A percentile compares a stretch with the other conserved stretches of the same genome.
Evolutionary conservation across 306 rosid genomes (phyloP).

Genomic region (Sindora glabra): DNA sequence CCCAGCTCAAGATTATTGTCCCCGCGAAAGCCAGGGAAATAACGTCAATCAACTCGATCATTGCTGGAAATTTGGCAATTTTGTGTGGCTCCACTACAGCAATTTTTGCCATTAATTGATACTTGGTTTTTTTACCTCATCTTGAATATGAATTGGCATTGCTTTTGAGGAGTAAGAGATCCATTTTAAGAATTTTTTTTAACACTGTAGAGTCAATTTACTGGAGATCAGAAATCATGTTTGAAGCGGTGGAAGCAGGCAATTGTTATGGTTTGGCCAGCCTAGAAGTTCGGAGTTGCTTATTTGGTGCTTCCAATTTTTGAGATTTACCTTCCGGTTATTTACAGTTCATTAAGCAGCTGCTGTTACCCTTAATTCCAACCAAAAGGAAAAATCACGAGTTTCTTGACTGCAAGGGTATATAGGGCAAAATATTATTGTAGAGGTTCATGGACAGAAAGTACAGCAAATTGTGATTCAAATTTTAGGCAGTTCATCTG

Average conservation of each 20-base stretch:
- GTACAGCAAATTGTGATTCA: slow-evolving; percentile 16
- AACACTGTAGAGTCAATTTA: no score
- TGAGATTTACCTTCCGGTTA: slow-evolving; percentile 1
- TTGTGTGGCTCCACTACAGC: no score
- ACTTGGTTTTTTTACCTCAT: no score
- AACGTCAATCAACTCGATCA: no score
- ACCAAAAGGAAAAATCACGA: background rate
- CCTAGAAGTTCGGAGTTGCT: slow-evolving; percentile 13
- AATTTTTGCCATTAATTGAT: no score
- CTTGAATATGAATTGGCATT: no score
- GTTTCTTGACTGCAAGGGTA: slow-evolving; percentile 15
- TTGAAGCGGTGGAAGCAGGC: no score
- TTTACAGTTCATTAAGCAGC: slow-evolving; percentile 3
- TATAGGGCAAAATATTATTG: slow-evolving; percentile 8
- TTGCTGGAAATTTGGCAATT: no score
- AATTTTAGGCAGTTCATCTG: slow-evolving; percentile 13
- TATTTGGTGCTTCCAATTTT: slow-evolving; percentile 20
- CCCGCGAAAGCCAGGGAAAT: slow-evolving; percentile 33
- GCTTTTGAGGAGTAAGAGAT: no score
- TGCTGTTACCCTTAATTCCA: background rate
- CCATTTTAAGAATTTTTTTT: no score
- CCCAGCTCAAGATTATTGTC: slow-evolving; percentile 30
- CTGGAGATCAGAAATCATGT: no score
- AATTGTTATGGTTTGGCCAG: background rate
- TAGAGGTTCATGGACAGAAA: background rate